Evolutionary conservation across 768 basidiomycete species (phyloP).

Genomic region (Tulasnella sp.): DNA sequence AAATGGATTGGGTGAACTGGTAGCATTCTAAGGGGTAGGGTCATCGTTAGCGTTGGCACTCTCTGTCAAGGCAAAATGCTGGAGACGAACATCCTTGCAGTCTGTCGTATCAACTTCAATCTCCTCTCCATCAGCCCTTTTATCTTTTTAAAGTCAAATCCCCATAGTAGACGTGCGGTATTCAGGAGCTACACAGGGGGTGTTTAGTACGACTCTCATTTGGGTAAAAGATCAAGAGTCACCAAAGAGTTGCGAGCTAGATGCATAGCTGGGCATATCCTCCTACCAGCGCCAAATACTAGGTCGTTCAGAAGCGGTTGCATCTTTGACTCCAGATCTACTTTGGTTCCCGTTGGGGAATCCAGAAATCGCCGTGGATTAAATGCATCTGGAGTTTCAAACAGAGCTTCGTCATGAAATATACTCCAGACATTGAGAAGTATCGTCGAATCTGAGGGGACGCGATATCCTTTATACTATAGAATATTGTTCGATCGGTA

Average conservation of each 20-base stretch:
- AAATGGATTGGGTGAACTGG: background rate
- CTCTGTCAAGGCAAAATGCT: background rate
- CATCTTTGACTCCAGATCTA: background rate
- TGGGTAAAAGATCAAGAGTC: background rate
- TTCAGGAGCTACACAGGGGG: conserved; percentile 27
- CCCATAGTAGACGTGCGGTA: conserved; percentile 7
- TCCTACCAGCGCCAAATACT: conserved; percentile 20
- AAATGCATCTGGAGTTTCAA: conserved; percentile 46
- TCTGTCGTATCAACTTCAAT: background rate
- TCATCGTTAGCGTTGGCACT: too few relatives aligned
- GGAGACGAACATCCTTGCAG: background rate
- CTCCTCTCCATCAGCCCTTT: background rate
- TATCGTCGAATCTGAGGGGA: conserved; percentile 31
- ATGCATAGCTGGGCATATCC: conserved; percentile 33
- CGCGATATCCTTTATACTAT: conserved; percentile 28
- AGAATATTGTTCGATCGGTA: too few relatives aligned
- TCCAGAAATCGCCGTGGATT: conserved; percentile 46
- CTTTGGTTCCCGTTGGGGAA: background rate
- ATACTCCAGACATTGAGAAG: conserved; percentile 36
- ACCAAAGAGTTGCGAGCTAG: conserved; percentile 23
- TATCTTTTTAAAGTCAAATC: background rate
- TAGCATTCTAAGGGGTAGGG: background rate
- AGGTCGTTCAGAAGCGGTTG: background rate
- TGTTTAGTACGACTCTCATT: conserved; percentile 14
- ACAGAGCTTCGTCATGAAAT: conserved; percentile 34